A percentile compares a stretch with the other conserved stretches of the same genome.
These are phyloP conservation scores for Ascosphaera apis DNA, from an alignment of 2,329 filamentous ascomycete genomes.

Conservation along the genomic window DNA sequence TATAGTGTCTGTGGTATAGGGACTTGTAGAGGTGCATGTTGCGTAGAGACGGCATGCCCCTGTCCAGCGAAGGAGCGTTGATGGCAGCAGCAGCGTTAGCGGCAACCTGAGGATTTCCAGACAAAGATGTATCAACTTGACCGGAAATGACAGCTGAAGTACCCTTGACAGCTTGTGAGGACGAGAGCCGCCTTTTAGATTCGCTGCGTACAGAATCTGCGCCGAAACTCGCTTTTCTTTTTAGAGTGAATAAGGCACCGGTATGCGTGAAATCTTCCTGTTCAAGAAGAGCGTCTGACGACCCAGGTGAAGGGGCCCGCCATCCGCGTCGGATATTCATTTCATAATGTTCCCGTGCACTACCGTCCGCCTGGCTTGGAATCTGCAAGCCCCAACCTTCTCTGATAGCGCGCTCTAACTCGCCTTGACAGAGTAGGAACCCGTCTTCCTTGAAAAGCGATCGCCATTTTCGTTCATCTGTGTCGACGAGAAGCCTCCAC, in stretches of 20 bases:
- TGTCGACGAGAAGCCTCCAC: slow-evolving; percentile 78
- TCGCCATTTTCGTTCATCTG: slow-evolving; percentile 91
- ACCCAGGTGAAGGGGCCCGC: no score
- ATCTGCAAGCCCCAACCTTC: slow-evolving; percentile 98
- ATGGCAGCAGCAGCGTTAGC: slow-evolving; percentile 56
- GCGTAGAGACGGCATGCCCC: slow-evolving; percentile 56
- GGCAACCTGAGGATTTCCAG: slow-evolving; percentile 63
- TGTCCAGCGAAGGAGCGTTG: slow-evolving; percentile 57
- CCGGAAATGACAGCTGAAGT: slow-evolving; percentile 16
- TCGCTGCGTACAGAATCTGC: no score
- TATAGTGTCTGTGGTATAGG: slow-evolving; percentile 74
- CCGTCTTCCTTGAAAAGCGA: slow-evolving; percentile 70
- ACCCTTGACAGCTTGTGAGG: no score
- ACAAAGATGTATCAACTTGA: slow-evolving; percentile 17
- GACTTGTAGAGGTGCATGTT: slow-evolving; percentile 90
- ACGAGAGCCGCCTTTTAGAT: no score
- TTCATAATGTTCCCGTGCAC: slow-evolving; percentile 51
- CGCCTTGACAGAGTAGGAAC: slow-evolving; percentile 53
- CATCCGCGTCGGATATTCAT: slow-evolving; percentile 66
- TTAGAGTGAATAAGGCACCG: slow-evolving; percentile 6
- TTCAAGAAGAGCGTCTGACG: slow-evolving; percentile 20
- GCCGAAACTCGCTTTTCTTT: slow-evolving; percentile 9
- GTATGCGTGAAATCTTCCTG: slow-evolving; percentile 12
- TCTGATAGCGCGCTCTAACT: slow-evolving; percentile 61
- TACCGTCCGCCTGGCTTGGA: no score